These are phyloP conservation scores for Nicotiana obtusifolia DNA, from an alignment of 257 asterid genomes.

Conservation along the genomic window DNA sequence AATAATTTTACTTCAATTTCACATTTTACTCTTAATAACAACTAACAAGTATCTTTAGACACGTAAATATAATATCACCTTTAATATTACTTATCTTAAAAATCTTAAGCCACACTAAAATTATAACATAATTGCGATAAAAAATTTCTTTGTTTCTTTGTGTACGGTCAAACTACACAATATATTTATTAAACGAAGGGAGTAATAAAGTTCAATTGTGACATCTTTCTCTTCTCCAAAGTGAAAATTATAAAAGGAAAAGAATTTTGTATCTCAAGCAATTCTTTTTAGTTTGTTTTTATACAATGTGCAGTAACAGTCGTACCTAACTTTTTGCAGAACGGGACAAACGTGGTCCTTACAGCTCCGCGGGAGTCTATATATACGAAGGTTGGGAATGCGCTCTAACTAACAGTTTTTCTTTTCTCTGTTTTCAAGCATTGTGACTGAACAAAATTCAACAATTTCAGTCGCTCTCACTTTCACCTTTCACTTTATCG, in stretches of 20 bases:
- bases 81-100: too few species aligned
- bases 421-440: neutral
- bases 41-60: too few species aligned
- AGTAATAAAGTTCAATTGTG: neutral
- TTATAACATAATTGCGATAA: too few species aligned
- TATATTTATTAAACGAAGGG: too few species aligned
- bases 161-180: too few species aligned
- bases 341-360: neutral
- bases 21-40: too few species aligned
- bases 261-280: neutral
- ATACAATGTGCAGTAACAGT: neutral
- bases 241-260: neutral
- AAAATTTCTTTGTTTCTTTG: too few species aligned
- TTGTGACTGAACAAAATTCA: slow-evolving; percentile 1
- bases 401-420: neutral
- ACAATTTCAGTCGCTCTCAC: neutral
- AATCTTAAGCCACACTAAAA: too few species aligned
- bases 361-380: neutral
- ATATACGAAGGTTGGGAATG: neutral
- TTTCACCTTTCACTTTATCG: neutral
- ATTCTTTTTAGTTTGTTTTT: too few species aligned
- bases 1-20: too few species aligned
- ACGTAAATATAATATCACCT: too few species aligned
- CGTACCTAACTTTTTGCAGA: neutral
- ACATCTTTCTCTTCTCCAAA: neutral